Conservation (phyloP, 495 filamentous ascomycete species). For the Podospora tetraspora region DNA sequence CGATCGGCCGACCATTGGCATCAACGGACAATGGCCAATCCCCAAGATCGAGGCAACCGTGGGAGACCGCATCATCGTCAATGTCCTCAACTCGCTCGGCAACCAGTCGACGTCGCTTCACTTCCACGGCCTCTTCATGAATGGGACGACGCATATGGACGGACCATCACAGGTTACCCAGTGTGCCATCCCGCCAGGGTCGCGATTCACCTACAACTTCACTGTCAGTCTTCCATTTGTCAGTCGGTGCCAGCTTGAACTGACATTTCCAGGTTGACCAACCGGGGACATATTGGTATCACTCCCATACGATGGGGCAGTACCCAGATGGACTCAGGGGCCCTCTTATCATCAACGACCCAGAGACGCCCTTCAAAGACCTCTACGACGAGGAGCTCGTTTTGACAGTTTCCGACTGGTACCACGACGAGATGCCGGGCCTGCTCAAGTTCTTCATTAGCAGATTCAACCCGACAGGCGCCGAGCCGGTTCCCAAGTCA, state of each 20-base stretch:
- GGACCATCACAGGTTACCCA: constrained; percentile 63
- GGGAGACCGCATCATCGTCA: constrained; percentile 67
- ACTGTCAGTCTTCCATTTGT: constrained; percentile 45
- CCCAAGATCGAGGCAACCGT: constrained; percentile 62
- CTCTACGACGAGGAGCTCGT: constrained; percentile 49
- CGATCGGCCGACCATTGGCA: constrained; percentile 65
- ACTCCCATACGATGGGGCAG: constrained; percentile 32
- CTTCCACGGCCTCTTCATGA: constrained; percentile 73
- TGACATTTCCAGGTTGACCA: constrained; percentile 50
- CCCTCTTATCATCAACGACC: constrained; percentile 52
- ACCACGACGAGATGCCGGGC: constrained; percentile 34
- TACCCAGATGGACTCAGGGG: constrained; percentile 51
- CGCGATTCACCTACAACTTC: constrained; percentile 69
- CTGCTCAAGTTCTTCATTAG: constrained; percentile 33
- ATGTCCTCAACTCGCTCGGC: constrained; percentile 66
- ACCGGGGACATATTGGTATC: constrained; percentile 51
- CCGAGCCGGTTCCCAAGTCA: constrained; percentile 62
- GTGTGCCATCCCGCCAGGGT: constrained; percentile 60
- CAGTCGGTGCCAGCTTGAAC: background rate
- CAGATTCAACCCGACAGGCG: constrained; percentile 42
- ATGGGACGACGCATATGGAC: constrained; percentile 68
- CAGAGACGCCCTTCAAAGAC: constrained; percentile 41
- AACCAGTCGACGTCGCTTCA: constrained; percentile 66
- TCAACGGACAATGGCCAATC: constrained; percentile 77
- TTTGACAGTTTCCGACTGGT: constrained; percentile 47